phyloP scores from a whole-genome alignment of 1,284 basidiomycete species.

The Bjerkandera adusta region DNA sequence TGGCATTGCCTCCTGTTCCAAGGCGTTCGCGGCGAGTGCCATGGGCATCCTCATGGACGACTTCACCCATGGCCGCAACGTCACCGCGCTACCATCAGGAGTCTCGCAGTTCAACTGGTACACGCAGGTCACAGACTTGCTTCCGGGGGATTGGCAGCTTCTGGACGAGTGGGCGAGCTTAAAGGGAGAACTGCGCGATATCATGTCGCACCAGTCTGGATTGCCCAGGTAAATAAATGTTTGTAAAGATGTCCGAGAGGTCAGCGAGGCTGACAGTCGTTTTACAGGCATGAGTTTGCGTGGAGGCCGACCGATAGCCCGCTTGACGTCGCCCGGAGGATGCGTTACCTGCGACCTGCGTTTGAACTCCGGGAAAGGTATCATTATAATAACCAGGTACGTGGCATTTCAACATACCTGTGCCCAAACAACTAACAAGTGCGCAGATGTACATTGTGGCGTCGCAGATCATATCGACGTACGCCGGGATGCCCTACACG shows the following conservation, averaged over 20 bases:
- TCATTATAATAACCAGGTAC: conserved; percentile 37
- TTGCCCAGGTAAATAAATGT: conserved; percentile 30
- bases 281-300: conserved; percentile 28
- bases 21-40: conserved; percentile 39
- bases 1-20: conserved; percentile 43
- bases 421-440: background rate
- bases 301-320: conserved; percentile 29
- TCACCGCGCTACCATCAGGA: conserved; percentile 26
- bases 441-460: conserved; percentile 34
- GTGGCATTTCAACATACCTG: background rate
- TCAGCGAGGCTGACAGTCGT: background rate
- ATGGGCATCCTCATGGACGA: conserved; percentile 38
- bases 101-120: conserved; percentile 30
- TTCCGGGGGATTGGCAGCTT: conserved; percentile 39
- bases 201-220: conserved; percentile 33
- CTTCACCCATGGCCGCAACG: conserved; percentile 26
- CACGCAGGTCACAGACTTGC: conserved; percentile 38
- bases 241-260: background rate
- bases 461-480: conserved; percentile 29
- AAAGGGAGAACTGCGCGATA: conserved; percentile 37
- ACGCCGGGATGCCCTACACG: conserved; percentile 30
- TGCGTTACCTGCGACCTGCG: conserved; percentile 30
- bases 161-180: conserved; percentile 34
- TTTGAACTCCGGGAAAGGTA: conserved; percentile 35
- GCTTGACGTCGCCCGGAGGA: conserved; percentile 23